These are phyloP conservation scores for Trichoderma gracile DNA, from an alignment of 2,329 filamentous ascomycete genomes.

Conservation along the genomic window DNA sequence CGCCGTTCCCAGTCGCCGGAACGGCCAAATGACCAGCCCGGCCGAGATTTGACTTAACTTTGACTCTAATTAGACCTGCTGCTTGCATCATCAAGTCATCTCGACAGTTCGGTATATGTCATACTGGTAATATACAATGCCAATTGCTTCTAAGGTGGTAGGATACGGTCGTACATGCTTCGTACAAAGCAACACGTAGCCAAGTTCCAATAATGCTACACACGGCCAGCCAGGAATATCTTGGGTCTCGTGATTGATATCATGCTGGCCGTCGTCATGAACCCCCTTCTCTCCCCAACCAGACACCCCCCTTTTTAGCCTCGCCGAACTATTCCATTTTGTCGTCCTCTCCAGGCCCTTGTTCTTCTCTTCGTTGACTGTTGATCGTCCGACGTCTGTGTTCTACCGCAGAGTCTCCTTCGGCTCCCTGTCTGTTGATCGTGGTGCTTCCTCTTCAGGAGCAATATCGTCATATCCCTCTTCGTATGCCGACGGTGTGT, in stretches of 20 bases:
- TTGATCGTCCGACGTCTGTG: background rate
- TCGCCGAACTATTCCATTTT: too few species aligned
- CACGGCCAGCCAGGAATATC: background rate
- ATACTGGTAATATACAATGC: slow-evolving; percentile 14
- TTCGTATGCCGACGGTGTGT: slow-evolving; percentile 47
- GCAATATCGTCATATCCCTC: slow-evolving; percentile 34
- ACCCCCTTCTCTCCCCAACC: background rate
- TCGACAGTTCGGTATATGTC: slow-evolving; percentile 8
- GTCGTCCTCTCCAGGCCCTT: background rate
- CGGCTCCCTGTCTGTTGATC: background rate
- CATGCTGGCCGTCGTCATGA: background rate
- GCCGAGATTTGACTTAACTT: slow-evolving; percentile 4
- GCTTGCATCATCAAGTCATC: slow-evolving; percentile 14
- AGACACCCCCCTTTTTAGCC: background rate
- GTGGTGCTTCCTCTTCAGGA: slow-evolving; percentile 26
- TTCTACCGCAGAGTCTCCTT: slow-evolving; percentile 11
- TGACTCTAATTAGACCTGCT: background rate
- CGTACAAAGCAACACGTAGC: background rate
- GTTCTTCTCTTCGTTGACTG: background rate
- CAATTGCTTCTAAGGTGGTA: background rate
- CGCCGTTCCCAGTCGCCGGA: background rate
- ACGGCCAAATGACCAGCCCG: background rate
- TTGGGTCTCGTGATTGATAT: background rate
- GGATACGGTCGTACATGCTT: background rate
- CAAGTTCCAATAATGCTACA: slow-evolving; percentile 6